These are phyloP conservation scores for Ensete glaucum DNA, from an alignment of 176 grass and related monocot species.

Conservation along the genomic window DNA sequence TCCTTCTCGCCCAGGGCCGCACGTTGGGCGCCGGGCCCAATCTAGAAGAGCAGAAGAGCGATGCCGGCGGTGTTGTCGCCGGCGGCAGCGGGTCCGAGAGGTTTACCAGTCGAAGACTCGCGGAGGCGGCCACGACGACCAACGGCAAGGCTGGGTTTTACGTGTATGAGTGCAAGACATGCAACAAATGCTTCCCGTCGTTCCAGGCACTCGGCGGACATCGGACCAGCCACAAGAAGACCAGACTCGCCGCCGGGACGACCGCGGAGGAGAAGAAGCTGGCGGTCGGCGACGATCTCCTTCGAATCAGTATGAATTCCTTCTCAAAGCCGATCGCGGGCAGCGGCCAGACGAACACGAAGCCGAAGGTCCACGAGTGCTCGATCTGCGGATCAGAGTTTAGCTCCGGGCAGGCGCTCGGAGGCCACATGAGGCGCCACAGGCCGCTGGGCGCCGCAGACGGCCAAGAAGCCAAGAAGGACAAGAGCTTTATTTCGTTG, in stretches of 20 bases:
- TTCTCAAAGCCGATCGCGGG: neutral
- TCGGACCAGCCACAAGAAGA: constrained; percentile 97
- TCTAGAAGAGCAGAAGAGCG: neutral
- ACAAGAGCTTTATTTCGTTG: constrained; percentile 9
- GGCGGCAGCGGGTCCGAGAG: constrained; percentile 17
- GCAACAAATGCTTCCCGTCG: constrained; percentile 22
- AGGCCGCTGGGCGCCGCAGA: neutral
- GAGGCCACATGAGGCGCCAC: constrained; percentile 22
- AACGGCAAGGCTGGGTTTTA: neutral
- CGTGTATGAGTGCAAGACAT: constrained; percentile 28
- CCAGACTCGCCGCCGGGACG: constrained; percentile 10
- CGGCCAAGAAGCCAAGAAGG: constrained; percentile 6
- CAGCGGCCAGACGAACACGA: neutral
- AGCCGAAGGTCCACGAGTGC: constrained; percentile 20
- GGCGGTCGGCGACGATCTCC: neutral
- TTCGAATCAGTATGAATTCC: constrained; percentile 4
- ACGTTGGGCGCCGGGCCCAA: neutral
- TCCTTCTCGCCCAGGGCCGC: constrained; percentile 17
- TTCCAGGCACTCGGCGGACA: constrained; percentile 98
- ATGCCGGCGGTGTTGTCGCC: neutral
- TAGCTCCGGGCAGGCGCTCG: constrained; percentile 19
- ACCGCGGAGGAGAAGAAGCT: neutral
- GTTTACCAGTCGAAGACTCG: constrained; percentile 34
- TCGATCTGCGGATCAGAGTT: constrained; percentile 19
- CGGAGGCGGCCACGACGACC: neutral